Conservation (phyloP, 1,284 basidiomycete species). For the Sanghuangporus weigelae region DNA sequence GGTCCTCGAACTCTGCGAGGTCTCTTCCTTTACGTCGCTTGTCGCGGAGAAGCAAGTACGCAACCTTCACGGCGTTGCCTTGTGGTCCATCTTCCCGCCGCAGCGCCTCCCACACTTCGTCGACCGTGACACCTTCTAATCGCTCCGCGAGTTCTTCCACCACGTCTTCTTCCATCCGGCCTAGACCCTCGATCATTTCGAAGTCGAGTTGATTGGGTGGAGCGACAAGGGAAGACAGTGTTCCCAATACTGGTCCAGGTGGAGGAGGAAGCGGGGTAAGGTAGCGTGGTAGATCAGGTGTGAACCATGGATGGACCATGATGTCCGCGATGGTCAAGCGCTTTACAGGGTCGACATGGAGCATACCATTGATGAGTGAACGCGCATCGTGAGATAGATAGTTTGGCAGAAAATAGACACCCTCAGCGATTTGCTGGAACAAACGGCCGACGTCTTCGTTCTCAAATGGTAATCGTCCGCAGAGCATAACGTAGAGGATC, state of each 20-base stretch:
- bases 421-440: constrained; percentile 94
- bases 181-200: constrained; percentile 78
- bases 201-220: constrained; percentile 63
- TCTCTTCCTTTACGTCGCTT: constrained; percentile 84
- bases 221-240: constrained; percentile 62
- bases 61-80: constrained; percentile 95
- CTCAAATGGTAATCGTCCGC: constrained; percentile 89
- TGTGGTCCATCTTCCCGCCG: constrained; percentile 74
- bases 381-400: constrained; percentile 75
- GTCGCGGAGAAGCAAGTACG: constrained; percentile 90
- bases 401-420: constrained; percentile 77
- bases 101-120: constrained; percentile 84
- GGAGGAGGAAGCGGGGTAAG: constrained; percentile 79
- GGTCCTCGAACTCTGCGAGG: constrained; percentile 67
- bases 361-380: constrained; percentile 79
- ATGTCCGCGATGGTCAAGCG: constrained; percentile 91
- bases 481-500: constrained; percentile 93
- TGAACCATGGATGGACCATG: constrained; percentile 85
- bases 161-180: constrained; percentile 85
- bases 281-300: constrained; percentile 79
- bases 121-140: constrained; percentile 74
- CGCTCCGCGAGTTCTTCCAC: constrained; percentile 77
- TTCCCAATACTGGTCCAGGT: constrained; percentile 71
- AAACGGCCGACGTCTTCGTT: constrained; percentile 90
- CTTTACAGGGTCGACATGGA: constrained; percentile 88